Evolutionary conservation across 176 grass and related monocot species (phyloP).

Genomic region (Zoysia japonica): DNA sequence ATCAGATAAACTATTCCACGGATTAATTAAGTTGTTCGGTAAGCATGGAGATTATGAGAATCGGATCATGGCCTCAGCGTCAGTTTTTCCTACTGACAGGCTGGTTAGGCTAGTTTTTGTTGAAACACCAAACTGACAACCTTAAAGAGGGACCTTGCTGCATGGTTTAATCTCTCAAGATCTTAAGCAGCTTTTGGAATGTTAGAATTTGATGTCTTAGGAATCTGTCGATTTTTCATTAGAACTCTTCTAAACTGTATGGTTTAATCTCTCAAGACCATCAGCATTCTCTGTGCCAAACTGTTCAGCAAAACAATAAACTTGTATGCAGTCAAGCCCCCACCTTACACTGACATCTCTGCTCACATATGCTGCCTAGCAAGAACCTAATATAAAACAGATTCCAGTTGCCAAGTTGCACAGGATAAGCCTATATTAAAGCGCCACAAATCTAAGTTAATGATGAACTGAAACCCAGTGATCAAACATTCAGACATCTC

Average conservation of each 20-base stretch:
- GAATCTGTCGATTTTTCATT: neutral
- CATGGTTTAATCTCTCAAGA: constrained; percentile 1
- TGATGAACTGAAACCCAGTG: constrained; percentile 23
- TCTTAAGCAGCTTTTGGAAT: neutral
- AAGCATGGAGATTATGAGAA: constrained; percentile 30
- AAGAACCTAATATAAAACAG: neutral
- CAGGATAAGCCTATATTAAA: constrained; percentile 28
- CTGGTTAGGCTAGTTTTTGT: constrained; percentile 1
- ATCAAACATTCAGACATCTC: constrained; percentile 50
- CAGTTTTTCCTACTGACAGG: constrained; percentile 17
- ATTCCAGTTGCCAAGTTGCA: constrained; percentile 39
- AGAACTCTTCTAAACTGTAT: neutral
- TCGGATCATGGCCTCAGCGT: constrained; percentile 27
- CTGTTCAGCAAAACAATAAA: neutral
- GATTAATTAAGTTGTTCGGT: constrained; percentile 35
- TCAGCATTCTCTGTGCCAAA: neutral
- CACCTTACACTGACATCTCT: neutral
- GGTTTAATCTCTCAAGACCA: too few species aligned
- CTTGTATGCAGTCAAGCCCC: constrained; percentile 26
- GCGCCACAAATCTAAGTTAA: neutral
- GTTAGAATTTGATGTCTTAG: neutral
- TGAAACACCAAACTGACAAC: neutral
- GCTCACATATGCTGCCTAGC: neutral
- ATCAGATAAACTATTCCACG: constrained; percentile 20
- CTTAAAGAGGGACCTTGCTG: neutral